Evolutionary conservation across 345 rosid species (phyloP).

Genomic region (Capsella bursapastoris): DNA sequence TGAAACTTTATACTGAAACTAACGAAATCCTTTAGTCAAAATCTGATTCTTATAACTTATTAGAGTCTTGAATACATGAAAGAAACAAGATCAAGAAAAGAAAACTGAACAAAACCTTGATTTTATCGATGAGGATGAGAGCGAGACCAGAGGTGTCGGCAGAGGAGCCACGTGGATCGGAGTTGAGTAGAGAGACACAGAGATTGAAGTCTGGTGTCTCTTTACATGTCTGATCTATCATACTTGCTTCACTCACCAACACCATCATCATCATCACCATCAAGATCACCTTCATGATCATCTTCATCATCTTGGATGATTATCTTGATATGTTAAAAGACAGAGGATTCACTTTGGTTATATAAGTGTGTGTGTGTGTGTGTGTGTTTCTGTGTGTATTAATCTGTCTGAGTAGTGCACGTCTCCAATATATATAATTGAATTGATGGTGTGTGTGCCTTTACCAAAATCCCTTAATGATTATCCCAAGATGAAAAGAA

Average conservation of each 20-base stretch:
- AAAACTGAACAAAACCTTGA: conserved; percentile 35
- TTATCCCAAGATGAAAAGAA: neutral
- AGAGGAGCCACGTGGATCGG: conserved; percentile 52
- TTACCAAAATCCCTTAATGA: neutral
- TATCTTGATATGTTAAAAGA: neutral
- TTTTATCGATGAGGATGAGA: conserved; percentile 44
- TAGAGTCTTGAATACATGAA: neutral
- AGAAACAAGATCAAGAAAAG: neutral
- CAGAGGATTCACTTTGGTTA: neutral
- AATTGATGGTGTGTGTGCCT: neutral
- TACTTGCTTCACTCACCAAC: conserved; percentile 32
- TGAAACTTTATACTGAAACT: neutral
- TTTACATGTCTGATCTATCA: conserved; percentile 47
- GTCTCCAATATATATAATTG: conserved; percentile 13
- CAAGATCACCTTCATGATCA: neutral
- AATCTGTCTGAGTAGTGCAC: conserved; percentile 1
- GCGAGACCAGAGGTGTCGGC: conserved; percentile 50
- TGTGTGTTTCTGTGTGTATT: neutral
- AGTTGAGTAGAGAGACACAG: conserved; percentile 47
- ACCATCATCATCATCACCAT: neutral
- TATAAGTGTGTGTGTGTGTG: conserved; percentile 3
- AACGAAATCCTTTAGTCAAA: neutral
- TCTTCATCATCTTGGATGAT: conserved; percentile 5
- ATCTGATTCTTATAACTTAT: neutral
- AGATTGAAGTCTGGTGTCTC: conserved; percentile 49